A percentile compares a stretch with the other conserved stretches of the same genome.
Evolutionary conservation across 495 filamentous ascomycete species (phyloP).

Genomic region (Aspergillus egyptiacus): DNA sequence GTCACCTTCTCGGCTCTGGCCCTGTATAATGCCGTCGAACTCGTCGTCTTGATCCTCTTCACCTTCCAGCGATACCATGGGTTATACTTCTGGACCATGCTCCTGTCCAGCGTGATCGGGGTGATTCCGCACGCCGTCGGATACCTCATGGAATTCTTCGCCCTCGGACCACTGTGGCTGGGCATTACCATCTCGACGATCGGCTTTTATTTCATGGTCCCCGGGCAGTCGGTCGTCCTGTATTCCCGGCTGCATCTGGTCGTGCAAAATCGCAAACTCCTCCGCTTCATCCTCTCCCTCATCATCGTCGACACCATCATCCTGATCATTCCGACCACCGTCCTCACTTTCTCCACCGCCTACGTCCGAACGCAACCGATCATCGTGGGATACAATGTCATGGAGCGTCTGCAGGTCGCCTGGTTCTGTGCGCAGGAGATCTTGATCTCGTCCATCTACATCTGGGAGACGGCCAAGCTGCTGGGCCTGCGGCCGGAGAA

Average conservation of each 20-base stretch:
- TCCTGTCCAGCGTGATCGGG: conserved; percentile 25
- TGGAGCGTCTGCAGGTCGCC: conserved; percentile 55
- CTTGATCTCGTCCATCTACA: conserved; percentile 52
- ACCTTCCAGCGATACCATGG: conserved; percentile 44
- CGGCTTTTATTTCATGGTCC: conserved; percentile 59
- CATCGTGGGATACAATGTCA: conserved; percentile 44
- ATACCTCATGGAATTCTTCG: conserved; percentile 50
- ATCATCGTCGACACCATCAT: conserved; percentile 51
- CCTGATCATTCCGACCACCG: conserved; percentile 44
- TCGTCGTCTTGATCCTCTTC: conserved; percentile 43
- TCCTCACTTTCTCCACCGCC: conserved; percentile 47
- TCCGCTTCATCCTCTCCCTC: conserved; percentile 49
- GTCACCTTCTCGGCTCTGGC: conserved; percentile 45
- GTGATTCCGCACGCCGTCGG: conserved; percentile 51
- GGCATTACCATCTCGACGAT: conserved; percentile 38
- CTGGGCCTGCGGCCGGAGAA: conserved; percentile 38
- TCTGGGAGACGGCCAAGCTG: conserved; percentile 45
- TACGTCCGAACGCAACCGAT: conserved; percentile 23
- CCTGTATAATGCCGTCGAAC: conserved; percentile 48
- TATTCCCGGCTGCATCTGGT: conserved; percentile 62
- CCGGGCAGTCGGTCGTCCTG: conserved; percentile 60
- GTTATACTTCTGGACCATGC: conserved; percentile 45
- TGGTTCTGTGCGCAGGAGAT: conserved; percentile 56
- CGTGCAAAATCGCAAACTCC: conserved; percentile 37
- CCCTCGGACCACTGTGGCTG: conserved; percentile 32